These are phyloP conservation scores for Marchantia polymorpha DNA, from an alignment of 225 moss, liverwort and hornwort genomes.

Conservation along the genomic window DNA sequence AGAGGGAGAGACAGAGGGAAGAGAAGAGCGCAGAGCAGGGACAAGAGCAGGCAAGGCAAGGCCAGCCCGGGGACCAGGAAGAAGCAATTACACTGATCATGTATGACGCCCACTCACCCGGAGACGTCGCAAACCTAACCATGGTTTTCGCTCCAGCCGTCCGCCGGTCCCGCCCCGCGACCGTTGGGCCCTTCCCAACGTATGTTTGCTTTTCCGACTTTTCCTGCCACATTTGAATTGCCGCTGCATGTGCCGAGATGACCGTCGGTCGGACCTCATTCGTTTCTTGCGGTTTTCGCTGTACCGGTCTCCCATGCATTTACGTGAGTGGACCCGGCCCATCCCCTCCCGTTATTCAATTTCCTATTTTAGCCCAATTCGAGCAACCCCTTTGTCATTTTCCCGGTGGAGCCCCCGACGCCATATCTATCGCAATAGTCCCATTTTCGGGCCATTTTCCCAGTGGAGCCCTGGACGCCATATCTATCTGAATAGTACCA, in stretches of 20 bases:
- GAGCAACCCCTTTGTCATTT: background rate
- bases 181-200: background rate
- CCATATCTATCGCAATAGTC: no score
- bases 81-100: background rate
- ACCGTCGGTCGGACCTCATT: conserved; percentile 19
- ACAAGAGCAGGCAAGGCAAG: background rate
- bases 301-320: background rate
- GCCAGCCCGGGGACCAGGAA: background rate
- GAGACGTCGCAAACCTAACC: conserved; percentile 6
- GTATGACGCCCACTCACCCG: background rate
- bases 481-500: no score
- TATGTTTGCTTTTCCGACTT: conserved; percentile 10
- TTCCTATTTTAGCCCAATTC: background rate
- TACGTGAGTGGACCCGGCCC: background rate
- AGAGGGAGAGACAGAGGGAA: background rate
- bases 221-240: conserved; percentile 27
- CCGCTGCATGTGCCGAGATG: conserved; percentile 15
- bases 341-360: background rate
- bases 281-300: conserved; percentile 6
- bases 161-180: background rate
- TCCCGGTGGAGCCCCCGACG: background rate
- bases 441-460: no score
- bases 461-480: no score
- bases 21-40: background rate
- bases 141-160: background rate